A percentile compares a stretch with the other conserved stretches of the same genome.
phyloP scores from a whole-genome alignment of 2,329 filamentous ascomycete species.

The Penicillium griseofulvum region DNA sequence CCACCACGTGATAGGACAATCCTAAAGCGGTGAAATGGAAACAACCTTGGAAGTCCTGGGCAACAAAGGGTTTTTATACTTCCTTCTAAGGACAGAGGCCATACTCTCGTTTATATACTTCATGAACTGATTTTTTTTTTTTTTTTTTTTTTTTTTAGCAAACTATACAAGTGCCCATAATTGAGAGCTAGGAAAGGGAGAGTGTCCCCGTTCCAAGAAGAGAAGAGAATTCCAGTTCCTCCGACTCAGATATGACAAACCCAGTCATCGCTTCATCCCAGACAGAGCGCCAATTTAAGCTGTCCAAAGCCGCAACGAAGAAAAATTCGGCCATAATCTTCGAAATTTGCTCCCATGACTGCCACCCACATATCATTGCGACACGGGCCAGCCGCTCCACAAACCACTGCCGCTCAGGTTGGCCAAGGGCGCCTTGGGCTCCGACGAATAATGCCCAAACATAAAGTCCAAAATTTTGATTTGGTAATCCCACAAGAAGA shows the following conservation, averaged over 20 bases:
- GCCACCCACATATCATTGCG: slow-evolving; percentile 29
- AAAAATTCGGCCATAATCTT: slow-evolving; percentile 28
- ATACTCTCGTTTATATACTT: not conserved
- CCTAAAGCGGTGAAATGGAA: slow-evolving; percentile 2
- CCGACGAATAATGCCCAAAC: slow-evolving; percentile 37
- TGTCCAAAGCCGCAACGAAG: slow-evolving; percentile 26
- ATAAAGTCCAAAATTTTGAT: slow-evolving; percentile 25
- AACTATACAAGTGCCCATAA: not conserved
- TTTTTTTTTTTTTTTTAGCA: no score
- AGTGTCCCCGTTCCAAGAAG: not conserved
- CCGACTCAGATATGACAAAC: slow-evolving; percentile 16
- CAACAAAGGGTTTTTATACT: not conserved
- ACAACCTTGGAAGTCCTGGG: not conserved
- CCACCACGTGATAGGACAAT: slow-evolving; percentile 1
- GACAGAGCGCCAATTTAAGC: slow-evolving; percentile 26
- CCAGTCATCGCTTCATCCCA: slow-evolving; percentile 32
- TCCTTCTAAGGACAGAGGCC: not conserved
- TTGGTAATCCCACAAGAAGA: slow-evolving; percentile 14
- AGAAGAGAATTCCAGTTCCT: slow-evolving; percentile 11
- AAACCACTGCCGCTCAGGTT: slow-evolving; percentile 33
- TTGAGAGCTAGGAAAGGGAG: not conserved
- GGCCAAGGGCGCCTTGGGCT: slow-evolving; percentile 31
- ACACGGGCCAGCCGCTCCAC: slow-evolving; percentile 27
- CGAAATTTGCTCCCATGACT: slow-evolving; percentile 30
- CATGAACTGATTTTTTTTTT: not conserved